Percentiles rank a stretch among this genome's conserved stretches.
Conservation (phyloP, 768 basidiomycete genomes). For the Trametes sanguinea region DNA sequence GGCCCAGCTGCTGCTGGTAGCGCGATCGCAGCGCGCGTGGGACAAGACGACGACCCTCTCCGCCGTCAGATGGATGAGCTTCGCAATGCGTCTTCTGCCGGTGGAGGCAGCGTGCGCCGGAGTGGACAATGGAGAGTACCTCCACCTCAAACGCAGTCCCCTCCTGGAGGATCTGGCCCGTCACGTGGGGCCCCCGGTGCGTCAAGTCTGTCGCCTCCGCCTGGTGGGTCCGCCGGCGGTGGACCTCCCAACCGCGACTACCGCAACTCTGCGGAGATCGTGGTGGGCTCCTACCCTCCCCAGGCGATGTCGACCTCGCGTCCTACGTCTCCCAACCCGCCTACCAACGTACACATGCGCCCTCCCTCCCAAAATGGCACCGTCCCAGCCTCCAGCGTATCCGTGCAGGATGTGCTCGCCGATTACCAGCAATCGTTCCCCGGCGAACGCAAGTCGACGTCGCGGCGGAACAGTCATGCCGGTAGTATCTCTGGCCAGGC, state of each 20-base stretch:
- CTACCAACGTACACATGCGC: slow-evolving; percentile 76
- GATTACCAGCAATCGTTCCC: slow-evolving; percentile 87
- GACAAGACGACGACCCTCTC: slow-evolving; percentile 56
- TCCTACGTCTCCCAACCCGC: slow-evolving; percentile 70
- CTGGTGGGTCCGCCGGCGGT: slow-evolving; percentile 25
- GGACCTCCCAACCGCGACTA: slow-evolving; percentile 54
- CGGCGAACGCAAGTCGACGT: slow-evolving; percentile 71
- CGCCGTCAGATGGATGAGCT: slow-evolving; percentile 67
- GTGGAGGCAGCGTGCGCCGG: slow-evolving; percentile 50
- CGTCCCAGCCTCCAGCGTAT: slow-evolving; percentile 48
- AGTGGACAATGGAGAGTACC: slow-evolving; percentile 32
- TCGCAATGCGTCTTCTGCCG: slow-evolving; percentile 22
- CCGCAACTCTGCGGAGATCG: slow-evolving; percentile 69
- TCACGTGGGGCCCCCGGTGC: slow-evolving; percentile 16
- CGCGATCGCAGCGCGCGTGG: slow-evolving; percentile 31
- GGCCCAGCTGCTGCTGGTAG: slow-evolving; percentile 22
- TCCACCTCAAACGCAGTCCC: slow-evolving; percentile 20
- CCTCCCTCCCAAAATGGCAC: slow-evolving; percentile 46
- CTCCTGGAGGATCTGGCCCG: slow-evolving; percentile 19
- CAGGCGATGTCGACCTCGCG: slow-evolving; percentile 54
- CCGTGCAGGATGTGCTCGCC: slow-evolving; percentile 70
- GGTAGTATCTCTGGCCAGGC: slow-evolving; percentile 35
- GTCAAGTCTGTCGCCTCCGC: slow-evolving; percentile 42
- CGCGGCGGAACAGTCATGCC: slow-evolving; percentile 50
- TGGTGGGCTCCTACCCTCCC: slow-evolving; percentile 75